Evolutionary conservation across 495 filamentous ascomycete species (phyloP).

Genomic region (Hypoxylon rickii): DNA sequence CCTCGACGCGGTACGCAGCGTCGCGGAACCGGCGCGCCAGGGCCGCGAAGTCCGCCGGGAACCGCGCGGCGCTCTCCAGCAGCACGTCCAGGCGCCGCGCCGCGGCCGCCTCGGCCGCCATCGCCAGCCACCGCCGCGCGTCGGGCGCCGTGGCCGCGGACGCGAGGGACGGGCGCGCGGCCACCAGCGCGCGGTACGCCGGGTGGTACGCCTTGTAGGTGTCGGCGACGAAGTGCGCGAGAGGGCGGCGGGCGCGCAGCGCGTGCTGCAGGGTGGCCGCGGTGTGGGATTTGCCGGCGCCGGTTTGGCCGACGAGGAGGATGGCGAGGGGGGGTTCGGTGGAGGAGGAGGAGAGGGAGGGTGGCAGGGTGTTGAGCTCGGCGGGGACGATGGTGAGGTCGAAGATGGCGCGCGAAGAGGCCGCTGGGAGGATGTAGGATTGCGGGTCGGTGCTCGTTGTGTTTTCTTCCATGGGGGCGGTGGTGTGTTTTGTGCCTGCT

Average conservation of each 20-base stretch:
- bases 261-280: constrained; percentile 23
- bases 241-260: background rate
- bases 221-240: constrained; percentile 48
- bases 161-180: constrained; percentile 25
- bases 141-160: constrained; percentile 34
- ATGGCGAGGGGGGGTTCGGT: constrained; percentile 34
- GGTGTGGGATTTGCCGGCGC: constrained; percentile 48
- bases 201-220: constrained; percentile 53
- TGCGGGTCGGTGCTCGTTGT: constrained; percentile 9
- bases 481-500: background rate
- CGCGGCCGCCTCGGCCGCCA: constrained; percentile 34
- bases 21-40: constrained; percentile 31
- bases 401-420: constrained; percentile 24
- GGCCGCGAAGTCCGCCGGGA: constrained; percentile 37
- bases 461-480: background rate
- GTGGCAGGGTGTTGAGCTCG: constrained; percentile 21
- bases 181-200: constrained; percentile 26
- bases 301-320: constrained; percentile 48
- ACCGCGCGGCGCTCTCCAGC: constrained; percentile 43
- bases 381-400: constrained; percentile 27
- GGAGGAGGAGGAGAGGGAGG: background rate
- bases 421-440: constrained; percentile 32
- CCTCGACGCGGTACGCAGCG: constrained; percentile 34
- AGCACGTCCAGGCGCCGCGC: constrained; percentile 30
- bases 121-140: constrained; percentile 43